phyloP scores from a whole-genome alignment of 768 basidiomycete species.

The Tricholoma bakamatsutake region DNA sequence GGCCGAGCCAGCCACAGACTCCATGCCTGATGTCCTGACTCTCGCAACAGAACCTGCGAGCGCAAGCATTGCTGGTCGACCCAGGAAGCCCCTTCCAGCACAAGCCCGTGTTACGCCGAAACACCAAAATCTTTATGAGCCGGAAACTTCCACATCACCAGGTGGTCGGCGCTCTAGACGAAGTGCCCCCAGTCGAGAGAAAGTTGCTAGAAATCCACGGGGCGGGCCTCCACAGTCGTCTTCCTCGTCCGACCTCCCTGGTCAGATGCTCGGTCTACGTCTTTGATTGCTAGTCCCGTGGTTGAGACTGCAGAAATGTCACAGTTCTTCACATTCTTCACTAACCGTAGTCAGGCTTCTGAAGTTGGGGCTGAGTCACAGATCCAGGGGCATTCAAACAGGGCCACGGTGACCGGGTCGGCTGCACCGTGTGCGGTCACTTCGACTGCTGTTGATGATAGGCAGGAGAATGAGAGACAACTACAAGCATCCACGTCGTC shows the following conservation, averaged over 20 bases:
- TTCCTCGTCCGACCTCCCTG: neutral
- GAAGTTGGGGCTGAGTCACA: neutral
- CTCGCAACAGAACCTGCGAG: neutral
- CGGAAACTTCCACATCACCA: neutral
- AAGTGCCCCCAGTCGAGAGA: neutral
- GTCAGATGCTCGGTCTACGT: too few species aligned
- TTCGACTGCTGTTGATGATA: neutral
- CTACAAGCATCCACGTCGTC: neutral
- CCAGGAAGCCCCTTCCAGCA: neutral
- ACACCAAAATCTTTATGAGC: neutral
- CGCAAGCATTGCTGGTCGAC: neutral
- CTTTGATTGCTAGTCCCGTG: neutral
- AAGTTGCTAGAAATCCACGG: neutral
- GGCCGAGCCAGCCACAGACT: neutral
- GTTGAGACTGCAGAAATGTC: neutral
- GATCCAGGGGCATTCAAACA: neutral
- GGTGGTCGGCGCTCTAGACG: neutral
- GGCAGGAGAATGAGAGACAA: neutral
- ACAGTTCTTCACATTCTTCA: neutral
- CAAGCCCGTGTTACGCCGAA: neutral
- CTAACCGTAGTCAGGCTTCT: neutral
- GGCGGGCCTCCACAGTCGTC: neutral
- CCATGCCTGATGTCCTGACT: neutral
- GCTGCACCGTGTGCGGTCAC: neutral
- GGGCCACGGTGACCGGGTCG: neutral